Evolutionary conservation across 768 basidiomycete species (phyloP).

Genomic region (Trametes maxima): DNA sequence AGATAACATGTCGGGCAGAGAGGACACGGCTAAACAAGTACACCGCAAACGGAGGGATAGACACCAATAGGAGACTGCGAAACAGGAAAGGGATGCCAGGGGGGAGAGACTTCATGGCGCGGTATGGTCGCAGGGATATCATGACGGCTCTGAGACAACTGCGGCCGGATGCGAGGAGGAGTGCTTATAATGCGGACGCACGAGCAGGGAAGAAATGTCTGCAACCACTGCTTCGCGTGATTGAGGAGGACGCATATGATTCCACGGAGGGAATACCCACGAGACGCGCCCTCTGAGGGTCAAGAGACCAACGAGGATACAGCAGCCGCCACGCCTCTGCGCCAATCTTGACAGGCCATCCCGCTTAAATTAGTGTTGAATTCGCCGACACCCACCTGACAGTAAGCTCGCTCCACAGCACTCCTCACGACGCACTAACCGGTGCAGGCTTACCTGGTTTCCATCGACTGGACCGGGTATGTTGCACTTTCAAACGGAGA

Average conservation of each 20-base stretch:
- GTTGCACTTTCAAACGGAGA: too few relatives aligned
- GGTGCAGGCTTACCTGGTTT: too few relatives aligned
- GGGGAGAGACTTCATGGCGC: constrained; percentile 10
- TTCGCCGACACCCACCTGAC: too few relatives aligned
- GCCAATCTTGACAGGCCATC: neutral
- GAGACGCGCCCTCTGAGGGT: neutral
- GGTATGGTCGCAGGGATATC: neutral
- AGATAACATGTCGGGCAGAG: neutral
- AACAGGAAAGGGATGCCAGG: constrained; percentile 20
- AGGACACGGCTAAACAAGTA: neutral
- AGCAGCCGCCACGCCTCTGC: neutral
- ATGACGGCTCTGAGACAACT: neutral
- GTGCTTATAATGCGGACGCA: neutral
- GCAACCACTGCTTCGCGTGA: too few relatives aligned
- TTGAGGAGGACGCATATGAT: neutral
- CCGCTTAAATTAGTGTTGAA: too few relatives aligned
- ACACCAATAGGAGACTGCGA: constrained; percentile 6
- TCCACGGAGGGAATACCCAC: neutral
- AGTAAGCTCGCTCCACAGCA: too few relatives aligned
- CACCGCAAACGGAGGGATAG: constrained; percentile 9
- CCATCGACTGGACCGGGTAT: too few relatives aligned
- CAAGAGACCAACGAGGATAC: neutral
- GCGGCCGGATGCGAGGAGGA: neutral
- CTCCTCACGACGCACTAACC: too few relatives aligned
- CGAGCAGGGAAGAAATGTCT: too few relatives aligned